Base-by-base conservation (phyloP, 2,329 filamentous ascomycete genomes). In the Phaeosphaeria sp. region DNA sequence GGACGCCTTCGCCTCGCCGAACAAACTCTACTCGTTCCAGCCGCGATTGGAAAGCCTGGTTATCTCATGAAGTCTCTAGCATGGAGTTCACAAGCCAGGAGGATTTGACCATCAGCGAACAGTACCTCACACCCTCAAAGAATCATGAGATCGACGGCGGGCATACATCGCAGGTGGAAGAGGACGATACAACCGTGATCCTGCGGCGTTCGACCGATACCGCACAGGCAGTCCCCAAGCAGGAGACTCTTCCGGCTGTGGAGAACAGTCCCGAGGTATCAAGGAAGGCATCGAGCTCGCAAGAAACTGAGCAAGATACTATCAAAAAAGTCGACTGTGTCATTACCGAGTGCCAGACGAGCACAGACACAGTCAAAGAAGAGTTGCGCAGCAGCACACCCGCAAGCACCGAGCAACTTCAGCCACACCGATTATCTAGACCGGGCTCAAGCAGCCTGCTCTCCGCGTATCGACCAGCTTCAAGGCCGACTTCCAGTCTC, bases 11-110 rank as follows among this genome's bases (percentile, higher is more conserved):
- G 30, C 69, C 67, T 9, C 56, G 64, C 15, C 65, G 64, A 13
- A 58, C 52, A 13, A 60, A 61, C 24, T 73, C 62, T 13, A 61
- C 61, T 21, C 72, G 64, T 50, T 76, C 66, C 17, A 81, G 80
- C 62, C 68, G 70, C 27, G 80, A 82, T 39, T 83, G 81, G 81
- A 79, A 78, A 33, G 74, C 73, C 11, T 83, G 81, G 81, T 64
- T 82, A 2, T 79, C 77, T 2, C 75, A 78, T 50, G 80, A 82
- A 59, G 74, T 82, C 22, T 74, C 73, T 1, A 74, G 76, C 13
- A 73, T 81, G 21, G 72, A 73, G 50, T 56, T 64, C 13, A 49
- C 56, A 7, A 64, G 69, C 3, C 57, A 69, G 21, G 72, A 74
- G 25, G 64, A 75, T 15, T 53, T 76, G 7, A 66, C 50, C 1